A percentile compares a stretch with the other conserved stretches of the same genome.
phyloP scores from a whole-genome alignment of 108 stramenopile genomes.

The Nitzschia putrida region DNA sequence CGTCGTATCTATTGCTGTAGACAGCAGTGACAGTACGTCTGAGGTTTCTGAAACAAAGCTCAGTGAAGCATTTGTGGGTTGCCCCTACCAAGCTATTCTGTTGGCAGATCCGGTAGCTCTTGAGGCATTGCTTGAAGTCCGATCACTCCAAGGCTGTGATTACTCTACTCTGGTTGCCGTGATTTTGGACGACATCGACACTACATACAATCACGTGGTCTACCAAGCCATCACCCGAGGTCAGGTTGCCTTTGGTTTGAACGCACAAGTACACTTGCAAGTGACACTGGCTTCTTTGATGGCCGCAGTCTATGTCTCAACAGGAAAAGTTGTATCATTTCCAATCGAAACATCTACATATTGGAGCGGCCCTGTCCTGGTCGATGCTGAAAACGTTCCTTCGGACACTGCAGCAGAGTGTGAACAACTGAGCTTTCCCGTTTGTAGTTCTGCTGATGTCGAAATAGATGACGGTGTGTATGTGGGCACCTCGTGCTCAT shows the following conservation, averaged over 20 bases:
- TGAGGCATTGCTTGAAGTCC: neutral
- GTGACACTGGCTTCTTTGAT: conserved; percentile 20
- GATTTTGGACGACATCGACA: neutral
- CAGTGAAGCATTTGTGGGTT: neutral
- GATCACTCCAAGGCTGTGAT: neutral
- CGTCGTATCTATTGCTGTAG: neutral
- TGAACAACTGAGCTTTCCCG: conserved; percentile 1
- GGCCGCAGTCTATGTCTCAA: conserved; percentile 36
- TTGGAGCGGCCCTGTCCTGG: neutral
- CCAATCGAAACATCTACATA: neutral
- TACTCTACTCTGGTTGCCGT: neutral
- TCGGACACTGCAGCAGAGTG: neutral
- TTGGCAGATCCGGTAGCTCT: neutral
- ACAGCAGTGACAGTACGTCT: neutral
- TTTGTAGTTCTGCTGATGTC: neutral
- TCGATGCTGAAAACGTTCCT: neutral
- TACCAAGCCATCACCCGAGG: conserved; percentile 22
- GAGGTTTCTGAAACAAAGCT: neutral
- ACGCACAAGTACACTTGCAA: conserved; percentile 27
- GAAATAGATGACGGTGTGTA: neutral
- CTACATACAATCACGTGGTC: neutral
- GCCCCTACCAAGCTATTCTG: conserved; percentile 23
- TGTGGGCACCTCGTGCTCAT: neutral
- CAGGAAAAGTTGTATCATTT: neutral
- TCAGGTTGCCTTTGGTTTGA: conserved; percentile 22